A percentile compares a stretch with the other conserved stretches of the same genome.
phyloP scores from a whole-genome alignment of 2,329 filamentous ascomycete species.

The Ceratocystis variospora region DNA sequence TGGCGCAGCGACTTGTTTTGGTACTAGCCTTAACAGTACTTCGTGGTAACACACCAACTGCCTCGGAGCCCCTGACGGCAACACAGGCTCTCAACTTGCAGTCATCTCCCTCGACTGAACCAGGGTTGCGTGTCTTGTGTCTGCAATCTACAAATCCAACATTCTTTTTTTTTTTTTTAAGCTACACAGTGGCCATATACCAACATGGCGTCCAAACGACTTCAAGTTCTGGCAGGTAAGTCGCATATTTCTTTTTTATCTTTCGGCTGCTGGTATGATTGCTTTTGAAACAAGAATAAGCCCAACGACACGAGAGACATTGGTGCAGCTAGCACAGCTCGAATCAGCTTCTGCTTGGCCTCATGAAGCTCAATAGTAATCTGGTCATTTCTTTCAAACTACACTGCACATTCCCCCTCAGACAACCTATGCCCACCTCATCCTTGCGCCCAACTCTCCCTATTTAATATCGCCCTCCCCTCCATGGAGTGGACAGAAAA shows the following conservation, averaged over 20 bases:
- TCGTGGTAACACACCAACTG: constrained; percentile 6
- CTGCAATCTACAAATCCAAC: background rate
- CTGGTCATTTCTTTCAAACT: too few species aligned
- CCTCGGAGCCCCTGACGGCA: background rate
- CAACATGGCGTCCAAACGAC: constrained; percentile 16
- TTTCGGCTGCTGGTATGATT: background rate
- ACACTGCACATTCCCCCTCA: background rate
- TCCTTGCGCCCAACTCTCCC: background rate
- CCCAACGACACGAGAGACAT: background rate
- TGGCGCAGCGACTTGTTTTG: background rate
- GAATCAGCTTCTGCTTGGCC: background rate
- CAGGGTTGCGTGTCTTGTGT: background rate
- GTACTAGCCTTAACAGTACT: background rate
- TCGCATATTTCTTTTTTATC: background rate
- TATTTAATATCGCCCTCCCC: background rate
- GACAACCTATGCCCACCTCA: background rate
- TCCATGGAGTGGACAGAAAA: background rate
- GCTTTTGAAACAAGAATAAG: background rate
- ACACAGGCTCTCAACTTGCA: background rate
- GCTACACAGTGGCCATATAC: background rate
- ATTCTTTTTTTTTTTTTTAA: background rate
- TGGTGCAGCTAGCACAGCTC: background rate
- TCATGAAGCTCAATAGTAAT: background rate
- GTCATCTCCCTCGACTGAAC: background rate
- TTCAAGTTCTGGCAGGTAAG: constrained; percentile 17